Conservation (phyloP, 2,329 filamentous ascomycete species). For the Aureobasidium sp. region DNA sequence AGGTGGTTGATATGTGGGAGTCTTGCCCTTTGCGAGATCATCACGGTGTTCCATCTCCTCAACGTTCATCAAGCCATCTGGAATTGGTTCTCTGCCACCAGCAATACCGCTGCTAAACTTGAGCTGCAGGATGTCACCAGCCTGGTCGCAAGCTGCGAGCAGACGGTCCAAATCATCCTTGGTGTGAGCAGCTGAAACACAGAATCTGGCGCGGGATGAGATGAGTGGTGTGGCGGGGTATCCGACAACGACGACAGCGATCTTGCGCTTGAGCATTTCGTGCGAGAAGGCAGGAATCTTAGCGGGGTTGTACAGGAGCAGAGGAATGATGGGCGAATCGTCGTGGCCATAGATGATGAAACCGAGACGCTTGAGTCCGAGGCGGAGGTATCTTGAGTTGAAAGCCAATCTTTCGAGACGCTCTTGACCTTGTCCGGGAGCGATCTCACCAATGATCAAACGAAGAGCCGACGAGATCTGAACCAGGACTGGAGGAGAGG, state of each 20-base stretch:
- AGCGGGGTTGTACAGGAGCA: constrained; percentile 94
- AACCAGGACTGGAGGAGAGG: constrained; percentile 77
- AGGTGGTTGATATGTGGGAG: constrained; percentile 53
- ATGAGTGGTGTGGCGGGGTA: constrained; percentile 96
- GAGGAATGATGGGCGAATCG: constrained; percentile 91
- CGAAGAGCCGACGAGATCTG: constrained; percentile 83
- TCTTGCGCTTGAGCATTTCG: constrained; percentile 97
- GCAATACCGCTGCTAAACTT: constrained; percentile 97
- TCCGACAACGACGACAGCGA: constrained; percentile 92
- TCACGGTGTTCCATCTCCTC: constrained; percentile 61
- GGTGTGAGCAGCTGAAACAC: constrained; percentile 90
- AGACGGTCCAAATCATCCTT: constrained; percentile 95
- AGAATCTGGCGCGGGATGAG: constrained; percentile 90
- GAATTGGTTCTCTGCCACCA: constrained; percentile 72
- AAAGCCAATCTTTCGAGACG: constrained; percentile 92
- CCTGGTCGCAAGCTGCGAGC: constrained; percentile 81
- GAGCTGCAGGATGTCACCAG: constrained; percentile 84
- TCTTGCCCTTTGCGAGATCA: constrained; percentile 43
- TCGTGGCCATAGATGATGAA: constrained; percentile 97
- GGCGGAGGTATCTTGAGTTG: constrained; percentile 96
- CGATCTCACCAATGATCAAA: constrained; percentile 82
- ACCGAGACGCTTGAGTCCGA: constrained; percentile 92
- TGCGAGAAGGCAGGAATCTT: constrained; percentile 98
- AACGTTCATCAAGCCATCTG: constrained; percentile 63
- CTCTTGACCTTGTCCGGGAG: constrained; percentile 89